Percentiles rank a stretch among this genome's conserved stretches.
These are phyloP conservation scores for Rhodotorula kratochvilovae DNA, from an alignment of 768 basidiomycete species.

Conservation along the genomic window DNA sequence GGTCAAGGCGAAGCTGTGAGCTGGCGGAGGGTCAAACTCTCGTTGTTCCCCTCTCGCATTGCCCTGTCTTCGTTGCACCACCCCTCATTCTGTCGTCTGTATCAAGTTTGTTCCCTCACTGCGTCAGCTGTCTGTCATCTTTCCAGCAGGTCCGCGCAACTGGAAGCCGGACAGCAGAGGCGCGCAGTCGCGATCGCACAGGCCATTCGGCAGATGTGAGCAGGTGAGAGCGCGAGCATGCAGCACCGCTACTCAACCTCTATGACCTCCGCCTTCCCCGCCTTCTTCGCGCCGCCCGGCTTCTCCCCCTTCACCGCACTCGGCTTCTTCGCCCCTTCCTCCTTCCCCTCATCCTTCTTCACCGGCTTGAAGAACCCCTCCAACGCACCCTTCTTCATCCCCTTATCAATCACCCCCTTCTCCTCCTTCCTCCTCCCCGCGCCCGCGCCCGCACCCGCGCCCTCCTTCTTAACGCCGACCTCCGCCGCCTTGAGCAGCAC, in stretches of 20 bases:
- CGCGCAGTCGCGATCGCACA: too few species aligned
- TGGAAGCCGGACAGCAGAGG: too few species aligned
- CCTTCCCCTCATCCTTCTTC: not conserved
- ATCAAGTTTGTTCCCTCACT: not conserved
- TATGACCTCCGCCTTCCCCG: not conserved
- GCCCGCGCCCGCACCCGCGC: not conserved
- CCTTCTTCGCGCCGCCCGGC: not conserved
- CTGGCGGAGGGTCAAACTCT: not conserved
- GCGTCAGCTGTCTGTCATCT: too few species aligned
- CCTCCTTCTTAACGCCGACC: slow-evolving; percentile 25
- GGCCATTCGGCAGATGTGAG: too few species aligned
- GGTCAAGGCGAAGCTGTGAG: slow-evolving; percentile 20
- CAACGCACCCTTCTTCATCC: slow-evolving; percentile 24
- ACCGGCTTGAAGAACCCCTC: slow-evolving; percentile 25
- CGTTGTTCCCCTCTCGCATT: not conserved
- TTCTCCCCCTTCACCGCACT: not conserved
- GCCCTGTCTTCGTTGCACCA: too few species aligned
- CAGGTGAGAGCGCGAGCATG: too few species aligned
- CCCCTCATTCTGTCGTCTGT: too few species aligned
- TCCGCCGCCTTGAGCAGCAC: slow-evolving; percentile 20
- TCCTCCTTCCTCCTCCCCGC: not conserved
- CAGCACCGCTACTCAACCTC: not conserved
- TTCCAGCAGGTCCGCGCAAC: too few species aligned
- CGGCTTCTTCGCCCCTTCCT: not conserved
- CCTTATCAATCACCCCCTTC: slow-evolving; percentile 14